A percentile compares a stretch with the other conserved stretches of the same genome.
phyloP scores from a whole-genome alignment of 2,329 filamentous ascomycete species.

The Teratosphaeria gauchensis region DNA sequence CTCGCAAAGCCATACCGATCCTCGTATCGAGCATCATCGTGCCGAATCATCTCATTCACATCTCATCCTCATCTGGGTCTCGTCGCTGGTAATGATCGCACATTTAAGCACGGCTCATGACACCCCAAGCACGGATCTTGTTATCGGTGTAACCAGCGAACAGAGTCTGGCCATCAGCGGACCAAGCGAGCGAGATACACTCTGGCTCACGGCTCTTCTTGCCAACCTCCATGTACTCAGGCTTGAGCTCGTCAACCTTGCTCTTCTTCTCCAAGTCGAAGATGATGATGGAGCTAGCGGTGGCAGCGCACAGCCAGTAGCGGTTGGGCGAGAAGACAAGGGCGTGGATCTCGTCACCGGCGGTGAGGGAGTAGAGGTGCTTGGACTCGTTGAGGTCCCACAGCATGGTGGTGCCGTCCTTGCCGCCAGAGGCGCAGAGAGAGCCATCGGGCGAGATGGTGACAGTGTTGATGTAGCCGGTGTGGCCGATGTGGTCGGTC shows the following conservation, averaged over 20 bases:
- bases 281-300: constrained; percentile 97
- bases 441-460: constrained; percentile 99
- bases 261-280: constrained; percentile 99
- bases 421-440: constrained; percentile 96
- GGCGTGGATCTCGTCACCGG: constrained; percentile 99
- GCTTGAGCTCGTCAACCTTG: constrained; percentile 99
- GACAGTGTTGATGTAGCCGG: constrained; percentile 99
- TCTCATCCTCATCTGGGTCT: background rate
- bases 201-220: constrained; percentile 99
- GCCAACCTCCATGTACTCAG: constrained; percentile 88
- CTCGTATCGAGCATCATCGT: constrained; percentile 31
- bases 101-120: constrained; percentile 68
- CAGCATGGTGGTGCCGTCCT: constrained; percentile 99
- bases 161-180: constrained; percentile 95
- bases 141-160: constrained; percentile 99
- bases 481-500: constrained; percentile 99
- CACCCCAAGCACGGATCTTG: constrained; percentile 95
- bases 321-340: constrained; percentile 99
- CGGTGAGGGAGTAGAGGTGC: constrained; percentile 99
- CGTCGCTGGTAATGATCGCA: background rate
- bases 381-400: constrained; percentile 99
- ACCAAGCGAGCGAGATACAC: constrained; percentile 96
- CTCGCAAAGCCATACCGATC: constrained; percentile 17
- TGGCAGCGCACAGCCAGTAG: constrained; percentile 99
- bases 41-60: constrained; percentile 12